These are phyloP conservation scores for Musa itinerans DNA, from an alignment of 176 grass and related monocot genomes.

Conservation along the genomic window DNA sequence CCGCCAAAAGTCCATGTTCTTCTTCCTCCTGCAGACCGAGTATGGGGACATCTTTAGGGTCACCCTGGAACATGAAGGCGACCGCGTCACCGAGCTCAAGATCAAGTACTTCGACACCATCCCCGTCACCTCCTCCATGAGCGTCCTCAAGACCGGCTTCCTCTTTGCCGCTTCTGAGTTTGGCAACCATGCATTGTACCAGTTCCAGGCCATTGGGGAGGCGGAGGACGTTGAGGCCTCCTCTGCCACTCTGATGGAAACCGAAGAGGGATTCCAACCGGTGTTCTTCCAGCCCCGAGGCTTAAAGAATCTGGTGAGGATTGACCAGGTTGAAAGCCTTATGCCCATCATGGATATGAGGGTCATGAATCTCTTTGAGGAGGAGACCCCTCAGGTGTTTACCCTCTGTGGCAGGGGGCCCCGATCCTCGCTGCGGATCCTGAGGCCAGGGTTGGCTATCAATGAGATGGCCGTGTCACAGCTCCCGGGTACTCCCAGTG, in stretches of 20 bases:
- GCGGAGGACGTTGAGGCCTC: constrained; percentile 89
- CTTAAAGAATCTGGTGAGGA: constrained; percentile 60
- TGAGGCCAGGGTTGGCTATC: constrained; percentile 89
- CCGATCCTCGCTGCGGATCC: constrained; percentile 66
- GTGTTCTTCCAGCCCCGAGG: constrained; percentile 90
- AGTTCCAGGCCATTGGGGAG: constrained; percentile 80
- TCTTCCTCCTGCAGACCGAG: constrained; percentile 86
- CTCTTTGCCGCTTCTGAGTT: constrained; percentile 89
- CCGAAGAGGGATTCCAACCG: constrained; percentile 91
- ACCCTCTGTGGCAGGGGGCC: constrained; percentile 76
- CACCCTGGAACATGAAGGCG: constrained; percentile 57
- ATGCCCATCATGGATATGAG: constrained; percentile 99
- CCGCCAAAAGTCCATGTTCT: constrained; percentile 83
- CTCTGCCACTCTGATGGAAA: constrained; percentile 84
- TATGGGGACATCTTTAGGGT: constrained; percentile 93
- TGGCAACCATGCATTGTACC: constrained; percentile 83
- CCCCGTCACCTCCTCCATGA: constrained; percentile 70
- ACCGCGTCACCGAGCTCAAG: constrained; percentile 68
- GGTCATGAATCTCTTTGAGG: constrained; percentile 81
- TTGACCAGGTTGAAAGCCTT: constrained; percentile 71
- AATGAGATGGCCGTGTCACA: constrained; percentile 93
- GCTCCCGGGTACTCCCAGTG: constrained; percentile 76
- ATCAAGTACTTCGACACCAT: constrained; percentile 98
- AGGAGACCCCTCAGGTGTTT: constrained; percentile 91
- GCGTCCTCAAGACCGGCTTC: constrained; percentile 62